Evolutionary conservation across 2,329 filamentous ascomycete genomes (phyloP).

Genomic region (Emergomyces orientalis): DNA sequence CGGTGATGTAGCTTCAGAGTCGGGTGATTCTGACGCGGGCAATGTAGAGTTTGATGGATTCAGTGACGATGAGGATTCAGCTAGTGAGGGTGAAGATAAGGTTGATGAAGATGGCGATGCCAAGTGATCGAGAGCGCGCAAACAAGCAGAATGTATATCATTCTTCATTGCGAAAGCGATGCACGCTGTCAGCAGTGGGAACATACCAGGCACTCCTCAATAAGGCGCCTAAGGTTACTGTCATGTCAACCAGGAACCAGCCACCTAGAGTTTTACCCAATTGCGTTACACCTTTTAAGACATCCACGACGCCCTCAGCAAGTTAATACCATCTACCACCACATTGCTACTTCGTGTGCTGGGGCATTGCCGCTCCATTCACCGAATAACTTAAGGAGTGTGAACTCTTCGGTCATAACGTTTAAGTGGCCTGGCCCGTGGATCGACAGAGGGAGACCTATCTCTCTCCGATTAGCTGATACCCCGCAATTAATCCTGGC

Average conservation of each 20-base stretch:
- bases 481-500: neutral
- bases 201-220: neutral
- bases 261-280: neutral
- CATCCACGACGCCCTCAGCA: neutral
- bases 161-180: neutral
- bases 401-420: neutral
- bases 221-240: neutral
- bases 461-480: neutral
- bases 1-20: constrained; percentile 23
- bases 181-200: neutral
- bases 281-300: neutral
- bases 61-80: constrained; percentile 32
- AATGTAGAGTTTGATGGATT: constrained; percentile 38
- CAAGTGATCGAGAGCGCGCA: constrained; percentile 1
- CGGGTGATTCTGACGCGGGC: constrained; percentile 32
- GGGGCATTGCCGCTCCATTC: neutral
- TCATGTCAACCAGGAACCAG: neutral
- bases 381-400: neutral
- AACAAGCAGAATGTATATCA: neutral
- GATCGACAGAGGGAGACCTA: neutral
- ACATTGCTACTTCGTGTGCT: neutral
- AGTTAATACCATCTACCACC: neutral
- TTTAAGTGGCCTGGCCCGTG: neutral
- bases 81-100: neutral
- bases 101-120: neutral